These are phyloP conservation scores for Mycena capillaripes DNA, from an alignment of 768 basidiomycete genomes.

Conservation along the genomic window DNA sequence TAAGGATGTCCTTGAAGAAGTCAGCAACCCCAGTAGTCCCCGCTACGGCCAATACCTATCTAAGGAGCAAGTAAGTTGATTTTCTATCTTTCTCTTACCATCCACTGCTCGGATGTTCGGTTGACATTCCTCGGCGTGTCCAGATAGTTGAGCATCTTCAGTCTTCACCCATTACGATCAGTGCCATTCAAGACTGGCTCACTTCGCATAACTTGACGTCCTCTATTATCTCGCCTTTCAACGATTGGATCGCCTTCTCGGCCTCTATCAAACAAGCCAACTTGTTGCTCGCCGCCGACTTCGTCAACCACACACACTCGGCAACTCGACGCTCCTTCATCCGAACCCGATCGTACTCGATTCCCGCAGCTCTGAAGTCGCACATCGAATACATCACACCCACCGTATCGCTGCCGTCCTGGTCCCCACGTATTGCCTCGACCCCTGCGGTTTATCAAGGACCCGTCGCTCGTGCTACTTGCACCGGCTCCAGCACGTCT, in stretches of 20 bases:
- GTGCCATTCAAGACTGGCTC: constrained; percentile 12
- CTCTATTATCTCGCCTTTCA: constrained; percentile 13
- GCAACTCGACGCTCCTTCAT: background rate
- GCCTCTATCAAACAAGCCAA: constrained; percentile 10
- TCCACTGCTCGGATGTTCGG: background rate
- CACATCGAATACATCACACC: constrained; percentile 13
- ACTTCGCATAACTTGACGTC: constrained; percentile 3
- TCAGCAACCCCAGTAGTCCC: no score
- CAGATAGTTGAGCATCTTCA: constrained; percentile 5
- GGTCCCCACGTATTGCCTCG: constrained; percentile 8
- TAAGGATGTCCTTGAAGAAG: constrained; percentile 4
- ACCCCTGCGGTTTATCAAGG: constrained; percentile 11
- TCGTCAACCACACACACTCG: constrained; percentile 13
- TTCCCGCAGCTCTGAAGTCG: constrained; percentile 13
- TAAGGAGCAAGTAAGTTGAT: constrained; percentile 8
- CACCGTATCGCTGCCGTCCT: constrained; percentile 9
- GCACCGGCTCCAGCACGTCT: constrained; percentile 4
- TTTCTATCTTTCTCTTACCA: background rate
- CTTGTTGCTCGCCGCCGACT: constrained; percentile 11
- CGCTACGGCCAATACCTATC: constrained; percentile 2
- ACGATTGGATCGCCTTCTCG: constrained; percentile 11
- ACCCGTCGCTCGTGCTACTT: constrained; percentile 15
- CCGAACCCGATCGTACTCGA: constrained; percentile 14
- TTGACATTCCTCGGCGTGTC: constrained; percentile 12
- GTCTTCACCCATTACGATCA: constrained; percentile 2